Evolutionary conservation across 257 asterid genomes (phyloP).

Genomic region (Handroanthus guayacan): DNA sequence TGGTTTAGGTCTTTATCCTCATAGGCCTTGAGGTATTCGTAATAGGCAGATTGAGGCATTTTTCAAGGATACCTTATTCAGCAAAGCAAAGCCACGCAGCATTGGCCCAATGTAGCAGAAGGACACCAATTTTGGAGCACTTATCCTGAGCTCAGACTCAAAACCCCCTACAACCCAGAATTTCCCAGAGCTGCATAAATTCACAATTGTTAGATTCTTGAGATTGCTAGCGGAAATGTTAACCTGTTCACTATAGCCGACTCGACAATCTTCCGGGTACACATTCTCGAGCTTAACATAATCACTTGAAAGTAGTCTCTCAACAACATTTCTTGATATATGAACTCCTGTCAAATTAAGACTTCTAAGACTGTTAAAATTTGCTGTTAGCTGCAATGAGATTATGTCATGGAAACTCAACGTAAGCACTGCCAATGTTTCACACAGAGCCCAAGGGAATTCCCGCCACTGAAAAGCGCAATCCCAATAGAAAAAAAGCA

Average conservation of each 20-base stretch:
- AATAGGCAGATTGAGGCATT: constrained; percentile 33
- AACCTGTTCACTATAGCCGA: constrained; percentile 25
- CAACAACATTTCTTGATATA: constrained; percentile 23
- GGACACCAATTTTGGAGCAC: constrained; percentile 37
- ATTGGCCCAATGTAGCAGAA: constrained; percentile 41
- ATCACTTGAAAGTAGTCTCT: constrained; percentile 34
- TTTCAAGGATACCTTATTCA: constrained; percentile 27
- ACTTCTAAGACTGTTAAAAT: constrained; percentile 24
- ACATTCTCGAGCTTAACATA: constrained; percentile 37
- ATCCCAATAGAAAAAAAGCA: constrained; percentile 39
- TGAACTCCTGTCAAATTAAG: constrained; percentile 33
- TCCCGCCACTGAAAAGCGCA: not conserved
- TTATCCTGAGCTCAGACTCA: constrained; percentile 21
- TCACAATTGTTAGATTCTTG: constrained; percentile 35
- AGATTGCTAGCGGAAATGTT: constrained; percentile 32
- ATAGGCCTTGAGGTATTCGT: constrained; percentile 19
- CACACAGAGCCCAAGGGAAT: constrained; percentile 37
- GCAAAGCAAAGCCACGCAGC: constrained; percentile 32
- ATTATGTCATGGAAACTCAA: constrained; percentile 22
- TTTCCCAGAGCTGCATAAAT: constrained; percentile 19
- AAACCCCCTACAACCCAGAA: constrained; percentile 32
- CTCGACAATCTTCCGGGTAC: constrained; percentile 30
- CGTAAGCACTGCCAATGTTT: constrained; percentile 25
- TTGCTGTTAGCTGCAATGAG: constrained; percentile 9
- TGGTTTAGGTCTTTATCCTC: constrained; percentile 19